Percentiles rank a stretch among this genome's conserved stretches.
phyloP scores from a whole-genome alignment of 2,329 filamentous ascomycete genomes.

The Colletotrichum euphorbiae region DNA sequence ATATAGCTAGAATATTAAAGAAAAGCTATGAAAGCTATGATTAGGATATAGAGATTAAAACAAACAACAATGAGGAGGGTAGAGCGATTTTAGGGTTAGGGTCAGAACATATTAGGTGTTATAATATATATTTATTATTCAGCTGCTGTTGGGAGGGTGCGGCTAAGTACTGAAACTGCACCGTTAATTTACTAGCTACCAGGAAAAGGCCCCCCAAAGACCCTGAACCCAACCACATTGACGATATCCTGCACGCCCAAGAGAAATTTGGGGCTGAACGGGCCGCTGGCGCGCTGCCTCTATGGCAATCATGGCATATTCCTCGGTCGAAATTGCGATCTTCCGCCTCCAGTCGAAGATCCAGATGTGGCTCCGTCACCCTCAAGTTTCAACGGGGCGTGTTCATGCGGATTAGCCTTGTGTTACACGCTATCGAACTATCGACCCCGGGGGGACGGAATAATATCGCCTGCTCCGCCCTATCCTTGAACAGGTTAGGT shows the following conservation, averaged over 20 bases:
- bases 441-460: background rate
- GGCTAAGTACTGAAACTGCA: no score
- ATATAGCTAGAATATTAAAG: no score
- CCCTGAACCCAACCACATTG: constrained; percentile 30
- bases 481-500: constrained; percentile 22
- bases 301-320: constrained; percentile 37
- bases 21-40: no score
- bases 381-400: constrained; percentile 1
- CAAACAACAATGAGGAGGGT: no score
- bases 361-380: constrained; percentile 30
- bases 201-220: constrained; percentile 28
- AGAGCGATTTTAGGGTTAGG: no score
- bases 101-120: no score
- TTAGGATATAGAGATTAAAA: no score
- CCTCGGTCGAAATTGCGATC: constrained; percentile 37
- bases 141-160: no score
- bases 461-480: constrained; percentile 8
- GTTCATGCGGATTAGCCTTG: constrained; percentile 32
- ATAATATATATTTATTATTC: no score
- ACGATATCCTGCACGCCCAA: constrained; percentile 28
- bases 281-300: constrained; percentile 33
- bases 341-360: constrained; percentile 37
- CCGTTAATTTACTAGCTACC: no score
- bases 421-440: constrained; percentile 18
- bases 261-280: constrained; percentile 8